A percentile compares a stretch with the other conserved stretches of the same genome.
phyloP scores from a whole-genome alignment of 2,329 filamentous ascomycete species.

The Pseudogymnoascus sp. region DNA sequence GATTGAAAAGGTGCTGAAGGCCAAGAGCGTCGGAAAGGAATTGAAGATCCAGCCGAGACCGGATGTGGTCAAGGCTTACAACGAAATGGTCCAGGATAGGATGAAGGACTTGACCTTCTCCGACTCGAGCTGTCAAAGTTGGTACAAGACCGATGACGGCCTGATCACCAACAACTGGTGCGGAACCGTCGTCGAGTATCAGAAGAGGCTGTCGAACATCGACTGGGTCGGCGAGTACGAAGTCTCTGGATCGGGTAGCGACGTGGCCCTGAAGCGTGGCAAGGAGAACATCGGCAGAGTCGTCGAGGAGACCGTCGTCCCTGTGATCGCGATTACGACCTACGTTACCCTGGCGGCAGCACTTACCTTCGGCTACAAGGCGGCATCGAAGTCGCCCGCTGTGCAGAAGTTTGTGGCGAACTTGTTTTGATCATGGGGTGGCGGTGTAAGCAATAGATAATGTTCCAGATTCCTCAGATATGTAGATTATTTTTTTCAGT shows the following conservation, averaged over 20 bases:
- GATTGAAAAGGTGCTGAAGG: conserved; percentile 41
- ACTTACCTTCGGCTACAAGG: background rate
- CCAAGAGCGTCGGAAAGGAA: conserved; percentile 32
- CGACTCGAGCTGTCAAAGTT: conserved; percentile 45
- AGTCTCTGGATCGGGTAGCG: conserved; percentile 26
- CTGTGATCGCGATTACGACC: conserved; percentile 16
- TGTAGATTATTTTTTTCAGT: background rate
- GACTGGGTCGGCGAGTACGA: conserved; percentile 38
- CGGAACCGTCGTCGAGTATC: conserved; percentile 48
- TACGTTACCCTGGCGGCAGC: background rate
- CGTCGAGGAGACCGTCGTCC: conserved; percentile 31
- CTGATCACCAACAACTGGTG: conserved; percentile 50
- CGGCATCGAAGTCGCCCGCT: background rate
- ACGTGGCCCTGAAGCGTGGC: conserved; percentile 21
- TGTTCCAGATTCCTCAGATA: background rate
- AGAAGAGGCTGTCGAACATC: conserved; percentile 37
- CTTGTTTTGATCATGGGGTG: background rate
- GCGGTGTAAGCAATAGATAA: background rate
- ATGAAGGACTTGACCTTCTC: conserved; percentile 42
- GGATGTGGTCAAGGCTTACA: conserved; percentile 35
- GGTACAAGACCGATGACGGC: conserved; percentile 49
- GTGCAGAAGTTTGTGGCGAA: background rate
- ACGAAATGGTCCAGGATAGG: conserved; percentile 37
- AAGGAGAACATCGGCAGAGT: conserved; percentile 28
- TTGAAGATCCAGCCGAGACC: conserved; percentile 40